Base-by-base conservation (phyloP, 2,329 filamentous ascomycete genomes). In the Phaeoacremonium minimum region DNA sequence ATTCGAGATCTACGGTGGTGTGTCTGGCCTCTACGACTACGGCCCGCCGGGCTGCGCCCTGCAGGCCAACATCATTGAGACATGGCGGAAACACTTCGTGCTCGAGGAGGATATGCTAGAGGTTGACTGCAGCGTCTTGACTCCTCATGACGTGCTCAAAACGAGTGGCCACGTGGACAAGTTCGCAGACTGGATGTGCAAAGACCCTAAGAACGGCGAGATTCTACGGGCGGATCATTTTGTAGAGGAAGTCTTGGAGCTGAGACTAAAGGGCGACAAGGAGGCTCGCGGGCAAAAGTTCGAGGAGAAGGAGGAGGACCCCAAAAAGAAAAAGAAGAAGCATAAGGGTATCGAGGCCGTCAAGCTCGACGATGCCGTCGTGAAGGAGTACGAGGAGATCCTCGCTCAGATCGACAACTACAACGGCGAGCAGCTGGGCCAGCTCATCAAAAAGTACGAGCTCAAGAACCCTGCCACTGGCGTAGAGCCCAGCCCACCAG, bases 161-260 rank as follows among this genome's bases (percentile, higher is more conserved):
- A 95, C 91, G 36, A 87, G 81, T 61, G 93, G 93, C 46, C 93
- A 98, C 67, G 93, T 97, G 47, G 91, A 96, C 64, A 95, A 95
- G 66, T 97, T 97, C 57, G 86, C 88, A 64, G 91, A 97, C 63
- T 97, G 87, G 87, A 96, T 97, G 90, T 95, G 87, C 81, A 95
- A 95, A 66, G 93, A 98, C 63, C 88, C 91, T 45, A 94, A 95
- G 75, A 95, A 85, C 53, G 93, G 93, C 58, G 93, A 98, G 63
- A 95, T 96, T 56, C 81, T 98, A 60, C 82, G 93, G 50, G 89
- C 93, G 40, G 93, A 98, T 58, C 93, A 98, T 69, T 79, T 97
- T 53, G 90, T 98, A 48, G 90, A 97, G 73, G 87, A 95, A 52
- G 82, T 96, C 26, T 78, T 98, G 35, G 90, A 96, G 70, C 71